These are phyloP conservation scores for Chrysoporthe deuterocubensis DNA, from an alignment of 2,329 filamentous ascomycete genomes.

Conservation along the genomic window DNA sequence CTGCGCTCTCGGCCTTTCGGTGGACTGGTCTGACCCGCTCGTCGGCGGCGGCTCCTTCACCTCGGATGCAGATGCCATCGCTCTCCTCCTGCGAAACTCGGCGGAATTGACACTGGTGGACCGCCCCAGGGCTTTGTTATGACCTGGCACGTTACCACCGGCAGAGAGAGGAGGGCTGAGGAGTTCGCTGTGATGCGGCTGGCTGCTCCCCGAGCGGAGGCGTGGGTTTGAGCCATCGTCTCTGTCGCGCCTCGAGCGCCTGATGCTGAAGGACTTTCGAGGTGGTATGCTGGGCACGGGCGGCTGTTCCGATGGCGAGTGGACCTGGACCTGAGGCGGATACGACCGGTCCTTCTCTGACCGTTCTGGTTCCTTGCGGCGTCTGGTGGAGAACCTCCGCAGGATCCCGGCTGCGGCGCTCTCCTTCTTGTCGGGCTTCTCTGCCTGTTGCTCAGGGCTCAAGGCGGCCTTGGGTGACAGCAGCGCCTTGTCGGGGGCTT, in stretches of 20 bases:
- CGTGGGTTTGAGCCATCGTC: slow-evolving; percentile 54
- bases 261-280: slow-evolving; percentile 88
- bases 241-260: slow-evolving; percentile 57
- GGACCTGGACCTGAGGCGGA: slow-evolving; percentile 76
- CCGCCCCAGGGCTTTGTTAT: slow-evolving; percentile 74
- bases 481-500: slow-evolving; percentile 65
- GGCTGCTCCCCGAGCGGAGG: slow-evolving; percentile 61
- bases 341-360: slow-evolving; percentile 68
- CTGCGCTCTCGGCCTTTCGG: slow-evolving; percentile 51
- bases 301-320: slow-evolving; percentile 68
- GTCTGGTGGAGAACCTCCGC: slow-evolving; percentile 87
- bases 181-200: slow-evolving; percentile 77
- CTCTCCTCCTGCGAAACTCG: slow-evolving; percentile 70
- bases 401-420: slow-evolving; percentile 84
- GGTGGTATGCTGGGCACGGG: slow-evolving; percentile 55
- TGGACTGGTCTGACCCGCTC: slow-evolving; percentile 79
- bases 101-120: slow-evolving; percentile 92
- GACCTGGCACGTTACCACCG: slow-evolving; percentile 58
- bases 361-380: slow-evolving; percentile 65
- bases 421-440: slow-evolving; percentile 65
- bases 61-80: slow-evolving; percentile 47
- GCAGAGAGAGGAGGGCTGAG: slow-evolving; percentile 73
- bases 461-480: slow-evolving; percentile 28
- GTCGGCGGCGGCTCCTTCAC: slow-evolving; percentile 69
- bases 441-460: slow-evolving; percentile 14